phyloP scores from a whole-genome alignment of 805 yeast genomes.

The Hanseniaspora nectarophila region DNA sequence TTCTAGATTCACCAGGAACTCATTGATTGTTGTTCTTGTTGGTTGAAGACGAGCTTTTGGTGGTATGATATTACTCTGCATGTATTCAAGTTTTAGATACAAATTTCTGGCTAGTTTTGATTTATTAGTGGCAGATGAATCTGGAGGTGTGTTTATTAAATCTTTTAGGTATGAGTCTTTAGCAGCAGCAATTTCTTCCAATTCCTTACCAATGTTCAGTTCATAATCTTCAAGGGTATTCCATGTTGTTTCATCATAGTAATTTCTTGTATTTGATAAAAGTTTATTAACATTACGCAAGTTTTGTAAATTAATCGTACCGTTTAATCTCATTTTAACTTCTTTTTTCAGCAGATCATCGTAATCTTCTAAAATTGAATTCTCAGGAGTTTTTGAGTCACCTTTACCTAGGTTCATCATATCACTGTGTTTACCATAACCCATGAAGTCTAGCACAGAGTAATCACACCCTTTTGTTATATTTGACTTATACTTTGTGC shows the following conservation, averaged over 20 bases:
- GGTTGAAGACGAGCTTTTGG: neutral
- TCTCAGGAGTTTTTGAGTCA: neutral
- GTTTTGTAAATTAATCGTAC: constrained; percentile 3
- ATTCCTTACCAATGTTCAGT: neutral
- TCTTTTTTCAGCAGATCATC: constrained; percentile 1
- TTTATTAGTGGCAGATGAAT: neutral
- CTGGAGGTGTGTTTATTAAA: neutral
- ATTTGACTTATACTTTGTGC: neutral
- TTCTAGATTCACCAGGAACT: constrained; percentile 2
- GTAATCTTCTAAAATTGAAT: neutral
- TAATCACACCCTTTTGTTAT: constrained; percentile 6
- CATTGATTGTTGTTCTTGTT: constrained; percentile 7
- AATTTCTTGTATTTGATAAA: neutral
- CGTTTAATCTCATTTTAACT: constrained; percentile 3
- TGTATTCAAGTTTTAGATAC: constrained; percentile 11
- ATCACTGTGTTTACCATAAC: neutral
- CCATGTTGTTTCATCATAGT: neutral
- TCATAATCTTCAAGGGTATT: neutral
- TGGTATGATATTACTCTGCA: constrained; percentile 1
- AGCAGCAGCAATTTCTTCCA: neutral
- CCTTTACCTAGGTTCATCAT: neutral
- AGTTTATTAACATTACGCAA: neutral
- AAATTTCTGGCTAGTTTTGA: constrained; percentile 1
- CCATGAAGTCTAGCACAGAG: constrained; percentile 4
- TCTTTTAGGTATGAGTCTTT: neutral